Percentiles rank a stretch among this genome's conserved stretches.
phyloP scores from a whole-genome alignment of 805 yeast genomes.

The Schizosaccharomyces cryophilus region DNA sequence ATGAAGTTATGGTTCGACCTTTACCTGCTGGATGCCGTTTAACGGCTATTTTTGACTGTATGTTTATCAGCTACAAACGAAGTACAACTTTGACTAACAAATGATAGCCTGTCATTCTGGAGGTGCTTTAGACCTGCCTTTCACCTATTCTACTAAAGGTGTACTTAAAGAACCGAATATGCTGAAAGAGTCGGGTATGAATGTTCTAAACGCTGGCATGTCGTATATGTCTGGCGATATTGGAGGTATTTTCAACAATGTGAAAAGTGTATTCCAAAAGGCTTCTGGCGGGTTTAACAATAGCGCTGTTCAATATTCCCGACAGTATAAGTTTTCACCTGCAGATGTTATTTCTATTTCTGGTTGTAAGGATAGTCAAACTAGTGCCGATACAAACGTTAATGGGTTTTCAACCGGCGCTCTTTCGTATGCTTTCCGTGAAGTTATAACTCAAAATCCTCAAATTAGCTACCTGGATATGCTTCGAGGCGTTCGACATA shows the following conservation, averaged over 20 bases:
- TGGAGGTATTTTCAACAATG: conserved; percentile 21
- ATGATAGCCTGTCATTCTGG: conserved; percentile 44
- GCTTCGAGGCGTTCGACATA: conserved; percentile 43
- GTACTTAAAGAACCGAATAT: conserved; percentile 58
- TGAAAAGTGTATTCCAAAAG: conserved; percentile 8
- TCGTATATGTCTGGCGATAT: conserved; percentile 40
- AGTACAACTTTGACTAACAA: background rate
- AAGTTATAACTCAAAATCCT: conserved; percentile 34
- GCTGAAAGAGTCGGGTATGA: conserved; percentile 49
- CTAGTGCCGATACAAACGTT: conserved; percentile 59
- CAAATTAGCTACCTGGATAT: conserved; percentile 45
- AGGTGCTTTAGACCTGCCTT: conserved; percentile 58
- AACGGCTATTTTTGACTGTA: conserved; percentile 56
- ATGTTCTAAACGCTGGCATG: conserved; percentile 32
- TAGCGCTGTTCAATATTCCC: conserved; percentile 19
- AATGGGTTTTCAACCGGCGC: conserved; percentile 60
- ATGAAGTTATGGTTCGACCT: conserved; percentile 34
- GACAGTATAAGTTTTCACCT: conserved; percentile 36
- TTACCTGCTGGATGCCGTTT: conserved; percentile 50
- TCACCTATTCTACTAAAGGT: conserved; percentile 60
- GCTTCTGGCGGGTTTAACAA: conserved; percentile 12
- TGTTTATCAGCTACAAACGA: background rate
- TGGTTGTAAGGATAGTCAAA: conserved; percentile 68
- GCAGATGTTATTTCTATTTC: conserved; percentile 57
- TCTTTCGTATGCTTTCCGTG: conserved; percentile 55